Conservation (phyloP, 306 rosid species). For the Begonia fuchsioides region DNA sequence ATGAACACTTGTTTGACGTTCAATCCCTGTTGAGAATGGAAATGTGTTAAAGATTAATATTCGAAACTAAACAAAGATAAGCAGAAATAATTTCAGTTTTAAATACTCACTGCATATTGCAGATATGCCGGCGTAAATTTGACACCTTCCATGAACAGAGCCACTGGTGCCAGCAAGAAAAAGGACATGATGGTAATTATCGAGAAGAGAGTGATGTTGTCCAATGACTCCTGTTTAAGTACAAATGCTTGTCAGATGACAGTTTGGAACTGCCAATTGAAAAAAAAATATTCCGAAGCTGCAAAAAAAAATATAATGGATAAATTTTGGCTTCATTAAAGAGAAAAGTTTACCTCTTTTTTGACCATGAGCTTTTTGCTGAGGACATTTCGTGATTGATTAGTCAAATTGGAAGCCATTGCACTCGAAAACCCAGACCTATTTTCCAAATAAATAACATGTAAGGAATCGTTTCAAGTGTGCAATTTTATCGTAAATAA, state of each 20-base stretch:
- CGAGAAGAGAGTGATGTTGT: slow-evolving; percentile 94
- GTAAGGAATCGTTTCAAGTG: no score
- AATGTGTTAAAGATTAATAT: slow-evolving; percentile 4
- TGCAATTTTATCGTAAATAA: no score
- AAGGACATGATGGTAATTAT: slow-evolving; percentile 85
- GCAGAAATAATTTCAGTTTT: slow-evolving; percentile 5
- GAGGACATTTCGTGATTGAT: slow-evolving; percentile 94
- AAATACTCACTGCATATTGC: slow-evolving; percentile 60
- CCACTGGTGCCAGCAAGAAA: slow-evolving; percentile 54
- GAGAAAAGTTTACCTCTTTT: slow-evolving; percentile 21
- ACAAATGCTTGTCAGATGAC: no score
- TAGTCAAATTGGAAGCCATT: slow-evolving; percentile 36
- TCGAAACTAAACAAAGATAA: slow-evolving; percentile 4
- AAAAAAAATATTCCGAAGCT: no score
- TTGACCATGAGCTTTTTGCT: slow-evolving; percentile 94
- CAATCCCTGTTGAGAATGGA: slow-evolving; percentile 48
- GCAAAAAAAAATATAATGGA: no score
- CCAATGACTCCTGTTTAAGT: slow-evolving; percentile 52
- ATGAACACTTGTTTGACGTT: slow-evolving; percentile 42
- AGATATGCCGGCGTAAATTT: slow-evolving; percentile 60
- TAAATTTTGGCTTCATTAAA: no score
- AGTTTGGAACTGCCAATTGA: no score
- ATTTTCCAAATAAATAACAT: no score
- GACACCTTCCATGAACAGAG: slow-evolving; percentile 66
- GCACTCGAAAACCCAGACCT: no score